Evolutionary conservation across 2,329 filamentous ascomycete genomes (phyloP).

Genomic region (Hypoxylon rubiginosum): DNA sequence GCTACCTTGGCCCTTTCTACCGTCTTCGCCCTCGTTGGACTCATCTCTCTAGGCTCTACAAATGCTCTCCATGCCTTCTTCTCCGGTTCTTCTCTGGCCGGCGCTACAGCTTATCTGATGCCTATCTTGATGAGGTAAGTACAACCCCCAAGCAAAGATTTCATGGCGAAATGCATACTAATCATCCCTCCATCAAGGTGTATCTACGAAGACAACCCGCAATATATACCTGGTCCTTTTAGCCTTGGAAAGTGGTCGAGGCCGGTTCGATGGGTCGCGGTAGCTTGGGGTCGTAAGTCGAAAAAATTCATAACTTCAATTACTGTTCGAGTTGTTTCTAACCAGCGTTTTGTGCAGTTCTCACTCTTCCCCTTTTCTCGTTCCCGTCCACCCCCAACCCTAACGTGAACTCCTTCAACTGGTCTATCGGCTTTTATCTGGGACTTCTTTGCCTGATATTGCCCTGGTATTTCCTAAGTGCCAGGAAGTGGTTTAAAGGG

Average conservation of each 20-base stretch:
- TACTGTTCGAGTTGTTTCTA: not conserved
- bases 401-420: not conserved
- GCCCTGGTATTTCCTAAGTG: not conserved
- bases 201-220: slow-evolving; percentile 1
- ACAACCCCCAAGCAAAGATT: not conserved
- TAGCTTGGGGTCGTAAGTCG: not conserved
- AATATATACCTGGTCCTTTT: not conserved
- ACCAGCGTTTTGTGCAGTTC: not conserved
- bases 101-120: not conserved
- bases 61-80: not conserved
- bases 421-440: slow-evolving; percentile 1
- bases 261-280: not conserved
- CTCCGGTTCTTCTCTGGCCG: slow-evolving; percentile 3
- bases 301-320: not conserved
- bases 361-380: slow-evolving; percentile 3
- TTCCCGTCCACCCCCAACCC: not conserved
- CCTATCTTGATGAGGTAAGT: slow-evolving; percentile 4
- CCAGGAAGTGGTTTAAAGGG: not conserved
- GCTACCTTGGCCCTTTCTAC: not conserved
- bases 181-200: not conserved
- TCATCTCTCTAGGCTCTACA: not conserved
- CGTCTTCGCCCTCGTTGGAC: slow-evolving; percentile 1
- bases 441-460: not conserved
- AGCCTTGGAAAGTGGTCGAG: not conserved
- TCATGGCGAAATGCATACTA: not conserved